Evolutionary conservation across 1,139 yeast species (phyloP).

Genomic region (Blastobotrys raffinosifermentans): DNA sequence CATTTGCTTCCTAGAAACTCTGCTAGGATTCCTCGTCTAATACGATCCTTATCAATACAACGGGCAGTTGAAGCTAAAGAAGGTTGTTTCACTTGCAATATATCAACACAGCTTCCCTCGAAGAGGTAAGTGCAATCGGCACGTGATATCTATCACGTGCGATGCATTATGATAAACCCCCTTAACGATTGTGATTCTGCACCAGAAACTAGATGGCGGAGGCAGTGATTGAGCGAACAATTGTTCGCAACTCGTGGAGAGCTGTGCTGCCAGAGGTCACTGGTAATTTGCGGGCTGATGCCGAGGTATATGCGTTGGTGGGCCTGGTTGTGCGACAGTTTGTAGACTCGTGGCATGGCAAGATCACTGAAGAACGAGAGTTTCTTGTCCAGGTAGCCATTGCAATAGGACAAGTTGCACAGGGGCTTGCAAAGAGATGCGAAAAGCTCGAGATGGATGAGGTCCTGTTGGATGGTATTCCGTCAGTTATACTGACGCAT

Average conservation of each 20-base stretch:
- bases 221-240: background rate
- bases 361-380: conserved; percentile 38
- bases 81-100: too few relatives aligned
- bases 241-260: conserved; percentile 14
- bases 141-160: too few relatives aligned
- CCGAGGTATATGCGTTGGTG: conserved; percentile 40
- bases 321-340: conserved; percentile 43
- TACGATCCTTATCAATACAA: too few relatives aligned
- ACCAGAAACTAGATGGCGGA: too few relatives aligned
- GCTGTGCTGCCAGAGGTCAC: conserved; percentile 33
- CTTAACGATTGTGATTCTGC: too few relatives aligned
- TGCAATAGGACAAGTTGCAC: conserved; percentile 12
- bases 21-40: too few relatives aligned
- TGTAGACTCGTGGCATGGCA: conserved; percentile 42
- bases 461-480: conserved; percentile 40
- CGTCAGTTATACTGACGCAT: conserved; percentile 37
- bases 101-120: too few relatives aligned
- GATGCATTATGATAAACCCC: too few relatives aligned
- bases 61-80: too few relatives aligned
- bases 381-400: conserved; percentile 37
- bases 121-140: too few relatives aligned
- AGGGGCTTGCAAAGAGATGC: conserved; percentile 9
- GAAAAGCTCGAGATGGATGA: conserved; percentile 29
- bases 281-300: conserved; percentile 33
- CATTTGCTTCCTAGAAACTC: too few relatives aligned